Percentiles rank a stretch among this genome's conserved stretches.
Conservation (phyloP, 2,329 filamentous ascomycete genomes). For the Beauveria sp. region DNA sequence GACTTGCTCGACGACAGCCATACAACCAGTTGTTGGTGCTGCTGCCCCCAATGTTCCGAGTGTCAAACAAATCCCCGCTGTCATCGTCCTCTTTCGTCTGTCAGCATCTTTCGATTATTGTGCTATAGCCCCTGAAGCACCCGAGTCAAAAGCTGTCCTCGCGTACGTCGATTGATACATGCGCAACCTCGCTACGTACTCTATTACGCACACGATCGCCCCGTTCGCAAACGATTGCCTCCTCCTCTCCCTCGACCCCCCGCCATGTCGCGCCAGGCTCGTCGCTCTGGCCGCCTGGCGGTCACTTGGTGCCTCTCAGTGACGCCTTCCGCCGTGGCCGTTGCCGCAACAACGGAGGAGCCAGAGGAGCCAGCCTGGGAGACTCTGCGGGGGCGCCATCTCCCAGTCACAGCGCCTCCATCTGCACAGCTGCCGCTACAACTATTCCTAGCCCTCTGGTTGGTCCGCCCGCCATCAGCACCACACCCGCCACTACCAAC, state of each 20-base stretch:
- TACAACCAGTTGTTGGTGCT: not conserved
- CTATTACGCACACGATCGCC: not conserved
- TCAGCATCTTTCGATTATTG: not conserved
- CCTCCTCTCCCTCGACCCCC: not conserved
- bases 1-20: no score
- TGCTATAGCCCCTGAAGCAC: no score
- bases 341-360: not conserved
- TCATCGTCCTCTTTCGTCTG: not conserved
- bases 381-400: not conserved
- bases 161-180: no score
- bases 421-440: not conserved
- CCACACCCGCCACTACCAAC: not conserved
- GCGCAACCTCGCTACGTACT: no score
- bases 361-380: not conserved
- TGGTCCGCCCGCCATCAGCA: not conserved
- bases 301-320: constrained; percentile 7
- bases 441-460: not conserved
- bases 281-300: constrained; percentile 5
- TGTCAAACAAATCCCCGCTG: not conserved
- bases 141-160: no score
- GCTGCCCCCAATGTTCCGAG: not conserved
- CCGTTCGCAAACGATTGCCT: not conserved
- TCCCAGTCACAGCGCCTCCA: not conserved
- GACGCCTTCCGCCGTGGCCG: constrained; percentile 1
- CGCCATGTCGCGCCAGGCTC: constrained; percentile 10